Base-by-base conservation (phyloP, 768 basidiomycete genomes). In the Leccinum pellstonianum region DNA sequence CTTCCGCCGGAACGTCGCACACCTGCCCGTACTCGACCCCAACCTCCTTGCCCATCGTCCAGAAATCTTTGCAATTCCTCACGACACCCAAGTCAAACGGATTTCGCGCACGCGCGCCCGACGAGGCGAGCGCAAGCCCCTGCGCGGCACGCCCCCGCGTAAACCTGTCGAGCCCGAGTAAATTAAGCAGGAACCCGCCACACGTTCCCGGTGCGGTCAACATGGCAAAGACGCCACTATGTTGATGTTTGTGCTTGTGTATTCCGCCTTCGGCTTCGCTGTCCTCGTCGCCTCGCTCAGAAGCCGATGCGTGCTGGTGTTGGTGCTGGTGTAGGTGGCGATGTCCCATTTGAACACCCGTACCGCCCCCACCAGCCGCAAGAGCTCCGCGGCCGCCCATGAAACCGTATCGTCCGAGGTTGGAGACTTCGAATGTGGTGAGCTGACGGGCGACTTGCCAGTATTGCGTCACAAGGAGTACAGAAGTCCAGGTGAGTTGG, bases 381-480 rank as follows among this genome's bases (percentile, higher is more conserved):
- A 86, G 83, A 19, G 85, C 85, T 0, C 86, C 91, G 43, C 92
- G 86, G 0, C 95, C 95, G 38, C 97, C 96, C 93, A 99, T 96
- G 77, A 88, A 98, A 12, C 97, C 96, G 68, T 88, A 98, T 50
- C 96, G 84, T 3, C 96, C 94, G 3, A 98, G 85, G 69, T 99
- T 99, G 60, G 88, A 88, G 3, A 98, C 93, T 70, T 99, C 96
- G 56, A 95, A 82, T 0, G 96, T 98, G 2, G 96, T 99, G 84
- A 98, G 93, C 69, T 98, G 95, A 25, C 88, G 84, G 2, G 88
- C 84, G 56, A 98, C 86, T 74, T 99, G 97, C 91, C 92, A 96
- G 52, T 87, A 79, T 67, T 99, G 96, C 4, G 87, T 86, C 49
- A 81, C 84, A 51, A 97, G 86, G 31, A 98, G 87, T 57, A 98